Base-by-base conservation (phyloP, 2,329 filamentous ascomycete species). In the Trichoderma sp. region DNA sequence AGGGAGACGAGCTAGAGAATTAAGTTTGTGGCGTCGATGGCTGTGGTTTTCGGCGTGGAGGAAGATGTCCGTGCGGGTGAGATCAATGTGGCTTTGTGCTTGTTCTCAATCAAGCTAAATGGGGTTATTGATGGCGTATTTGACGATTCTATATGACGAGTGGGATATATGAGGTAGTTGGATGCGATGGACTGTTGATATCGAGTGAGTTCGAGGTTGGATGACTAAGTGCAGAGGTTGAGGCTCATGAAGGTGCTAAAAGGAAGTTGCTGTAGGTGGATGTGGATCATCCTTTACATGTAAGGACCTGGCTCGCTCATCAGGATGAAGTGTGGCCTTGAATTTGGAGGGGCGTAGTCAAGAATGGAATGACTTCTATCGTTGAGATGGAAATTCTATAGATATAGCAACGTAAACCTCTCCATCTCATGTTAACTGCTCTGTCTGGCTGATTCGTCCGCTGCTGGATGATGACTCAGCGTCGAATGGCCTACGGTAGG, bases 1-100 rank as follows among this genome's bases (percentile, higher is more conserved):
- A 7, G 21, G n/a, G 21, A 28, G 50, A 34, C 10, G 44, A 39
- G 47, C 52, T 48, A 52, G 28, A 34, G 41, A 63, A 34, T 55
- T 39, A n/a, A 47, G 34, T 62, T 62, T 62, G 54, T 62, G 59
- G 59, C 59, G 59, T 54, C 3, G n/a, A 12, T 30, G 7, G 34
- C 34, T 39, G n/a, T 54, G 47, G 58, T 17, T 62, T 21, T 54
- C 45, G 59, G 39, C 10, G 2, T 15, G 15, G 47, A 17, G 12
- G 47, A 44, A 54, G 48, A 45, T 39, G 59, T 28, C 48, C 48
- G 59, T 54, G 59, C 59, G 12, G 39, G 30, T 19, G 43, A n/a
- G 2, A 19, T 45, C 48, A 44, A 48, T 34, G 39, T 21, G 34
- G 14, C 26, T 34, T 17, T 21, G 47, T 9, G 17, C 7, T 19